These are phyloP conservation scores for Microcera coccophila DNA, from an alignment of 2,329 filamentous ascomycete species.

Conservation along the genomic window DNA sequence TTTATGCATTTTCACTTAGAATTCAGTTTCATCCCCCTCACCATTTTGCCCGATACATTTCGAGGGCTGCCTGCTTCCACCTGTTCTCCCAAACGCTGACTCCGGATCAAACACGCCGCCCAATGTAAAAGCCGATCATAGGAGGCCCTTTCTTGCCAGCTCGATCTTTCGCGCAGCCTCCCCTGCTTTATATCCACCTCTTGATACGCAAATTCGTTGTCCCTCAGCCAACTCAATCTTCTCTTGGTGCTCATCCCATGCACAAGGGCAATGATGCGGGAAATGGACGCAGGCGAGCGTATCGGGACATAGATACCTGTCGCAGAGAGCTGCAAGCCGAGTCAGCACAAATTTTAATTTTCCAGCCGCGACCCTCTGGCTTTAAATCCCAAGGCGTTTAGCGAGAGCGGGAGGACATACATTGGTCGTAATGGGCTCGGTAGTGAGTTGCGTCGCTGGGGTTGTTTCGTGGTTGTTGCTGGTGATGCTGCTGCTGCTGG, in stretches of 20 bases:
- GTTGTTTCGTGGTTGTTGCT: constrained; percentile 68
- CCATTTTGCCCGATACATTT: not conserved
- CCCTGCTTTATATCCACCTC: constrained; percentile 67
- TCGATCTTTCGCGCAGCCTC: constrained; percentile 74
- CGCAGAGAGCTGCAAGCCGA: constrained; percentile 64
- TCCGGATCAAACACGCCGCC: not conserved
- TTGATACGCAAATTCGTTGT: constrained; percentile 68
- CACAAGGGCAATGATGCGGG: constrained; percentile 94
- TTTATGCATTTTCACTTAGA: constrained; percentile 13
- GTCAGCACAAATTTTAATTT: constrained; percentile 7
- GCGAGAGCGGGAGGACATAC: constrained; percentile 39
- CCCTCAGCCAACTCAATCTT: constrained; percentile 74
- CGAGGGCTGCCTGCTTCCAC: not conserved
- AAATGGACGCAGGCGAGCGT: constrained; percentile 94
- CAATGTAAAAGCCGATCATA: constrained; percentile 41
- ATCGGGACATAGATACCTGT: constrained; percentile 90
- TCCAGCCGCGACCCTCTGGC: too few species aligned
- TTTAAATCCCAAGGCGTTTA: not conserved
- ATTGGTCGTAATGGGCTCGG: constrained; percentile 62
- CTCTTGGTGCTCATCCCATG: constrained; percentile 71
- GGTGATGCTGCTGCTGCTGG: constrained; percentile 40
- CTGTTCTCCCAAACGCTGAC: not conserved
- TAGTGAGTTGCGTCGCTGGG: constrained; percentile 82
- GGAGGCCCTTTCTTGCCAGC: constrained; percentile 71
- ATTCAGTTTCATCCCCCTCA: constrained; percentile 3